Base-by-base conservation (phyloP, 805 yeast genomes). In the Candida gorgasii region DNA sequence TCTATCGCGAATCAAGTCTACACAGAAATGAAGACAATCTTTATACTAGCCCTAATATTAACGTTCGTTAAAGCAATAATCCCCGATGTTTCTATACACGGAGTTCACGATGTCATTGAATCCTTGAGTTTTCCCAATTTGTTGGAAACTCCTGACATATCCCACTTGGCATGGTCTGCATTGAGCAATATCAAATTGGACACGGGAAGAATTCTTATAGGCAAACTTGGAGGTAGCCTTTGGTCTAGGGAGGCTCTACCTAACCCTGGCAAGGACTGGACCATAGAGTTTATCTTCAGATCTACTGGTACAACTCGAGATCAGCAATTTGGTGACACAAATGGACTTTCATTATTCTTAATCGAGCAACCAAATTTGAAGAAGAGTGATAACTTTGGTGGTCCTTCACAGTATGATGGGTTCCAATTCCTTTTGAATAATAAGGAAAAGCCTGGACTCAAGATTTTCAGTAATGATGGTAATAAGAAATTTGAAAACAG, bases 141-240 rank as follows among this genome's bases (percentile, higher is more conserved):
- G 40, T 49, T 69, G 13, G 49, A 59, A 11, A 37, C 61, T 17
- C 38, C 57, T 5, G 46, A 45, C 13, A 42, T 62, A 2, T 39
- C 44, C 2, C 64, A 61, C 8, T 48, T 70, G 16, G 46, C 42
- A n/a, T 70, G 74, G 73, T 48, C 54, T 5, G 32, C 55, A 12
- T 40, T 44, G 47, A 90, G 87, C 58, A 87, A 75, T 78, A 80
- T 92, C 75, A 85, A 86, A 76, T 87, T 90, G 69, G 97, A 89
- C 71, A 83, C 90, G 63, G 98, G 74, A 70, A 47, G 65, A 39
- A 43, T 60, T 19, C 37, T 59, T 19, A 32, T 51, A 36, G 53
- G 49, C 3, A 44, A 48, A 17, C 49, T 54, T 3, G 55, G 51
- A 5, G 62, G 61, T 2, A 34, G 52, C 3, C 24, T 59, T 8